Evolutionary conservation across 805 yeast genomes (phyloP).

Genomic region (Lipomyces starkeyi): DNA sequence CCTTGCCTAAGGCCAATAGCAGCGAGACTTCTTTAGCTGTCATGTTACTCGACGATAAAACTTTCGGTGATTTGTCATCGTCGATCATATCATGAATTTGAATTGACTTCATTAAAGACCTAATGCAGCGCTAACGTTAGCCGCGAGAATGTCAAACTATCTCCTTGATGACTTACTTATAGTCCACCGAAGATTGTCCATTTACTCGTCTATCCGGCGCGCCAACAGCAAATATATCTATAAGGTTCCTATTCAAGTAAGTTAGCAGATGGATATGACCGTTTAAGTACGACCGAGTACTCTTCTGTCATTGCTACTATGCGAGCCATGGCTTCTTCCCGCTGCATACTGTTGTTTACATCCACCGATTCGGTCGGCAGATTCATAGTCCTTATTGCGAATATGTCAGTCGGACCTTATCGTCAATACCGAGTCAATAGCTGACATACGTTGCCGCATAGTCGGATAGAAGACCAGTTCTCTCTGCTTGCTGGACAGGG

Average conservation of each 20-base stretch:
- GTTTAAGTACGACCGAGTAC: constrained; percentile 7
- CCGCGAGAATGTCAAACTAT: background rate
- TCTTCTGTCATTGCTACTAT: constrained; percentile 36
- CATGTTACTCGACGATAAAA: constrained; percentile 16
- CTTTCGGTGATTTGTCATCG: constrained; percentile 1
- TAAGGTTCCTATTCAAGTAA: constrained; percentile 27
- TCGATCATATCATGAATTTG: constrained; percentile 12
- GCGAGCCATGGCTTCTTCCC: constrained; percentile 36
- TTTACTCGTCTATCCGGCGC: constrained; percentile 31
- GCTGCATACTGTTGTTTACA: constrained; percentile 12
- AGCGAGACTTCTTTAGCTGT: constrained; percentile 20
- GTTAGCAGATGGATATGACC: constrained; percentile 1
- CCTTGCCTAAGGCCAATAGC: constrained; percentile 26
- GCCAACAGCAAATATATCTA: constrained; percentile 37
- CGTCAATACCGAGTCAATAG: background rate
- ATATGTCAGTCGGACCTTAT: background rate
- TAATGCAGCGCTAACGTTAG: background rate
- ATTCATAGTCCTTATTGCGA: constrained; percentile 22
- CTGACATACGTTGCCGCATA: constrained; percentile 35
- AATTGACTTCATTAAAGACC: constrained; percentile 22
- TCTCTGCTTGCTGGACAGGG: constrained; percentile 26
- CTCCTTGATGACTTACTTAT: constrained; percentile 19
- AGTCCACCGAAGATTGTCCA: constrained; percentile 25
- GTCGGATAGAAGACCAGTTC: constrained; percentile 32
- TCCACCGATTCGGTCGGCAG: constrained; percentile 19